These are phyloP conservation scores for Geotrichum macrosporum DNA, from an alignment of 1,139 yeast species.

Conservation along the genomic window DNA sequence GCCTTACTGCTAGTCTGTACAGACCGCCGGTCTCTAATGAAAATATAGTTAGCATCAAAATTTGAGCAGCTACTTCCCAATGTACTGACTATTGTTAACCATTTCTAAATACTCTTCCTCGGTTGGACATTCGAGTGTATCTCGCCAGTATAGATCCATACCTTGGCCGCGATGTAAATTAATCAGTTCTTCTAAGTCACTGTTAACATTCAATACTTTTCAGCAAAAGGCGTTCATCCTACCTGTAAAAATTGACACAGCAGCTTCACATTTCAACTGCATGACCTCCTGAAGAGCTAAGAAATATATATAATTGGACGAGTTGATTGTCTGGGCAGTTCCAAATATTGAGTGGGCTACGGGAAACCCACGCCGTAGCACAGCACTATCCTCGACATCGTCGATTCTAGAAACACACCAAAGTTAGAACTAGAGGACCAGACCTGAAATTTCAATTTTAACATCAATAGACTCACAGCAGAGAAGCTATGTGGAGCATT, in stretches of 20 bases:
- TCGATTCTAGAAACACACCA: constrained; percentile 46
- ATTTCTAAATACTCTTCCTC: constrained; percentile 67
- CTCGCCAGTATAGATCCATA: constrained; percentile 83
- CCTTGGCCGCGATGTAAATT: constrained; percentile 88
- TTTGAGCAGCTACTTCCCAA: no score
- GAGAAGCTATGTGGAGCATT: constrained; percentile 60
- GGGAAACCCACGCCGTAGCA: constrained; percentile 65
- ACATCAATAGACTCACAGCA: constrained; percentile 37
- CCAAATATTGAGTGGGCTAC: constrained; percentile 78
- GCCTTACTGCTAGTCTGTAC: constrained; percentile 64
- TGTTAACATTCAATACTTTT: no score
- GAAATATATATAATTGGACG: constrained; percentile 80
- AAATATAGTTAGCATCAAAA: not conserved
- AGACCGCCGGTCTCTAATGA: constrained; percentile 81
- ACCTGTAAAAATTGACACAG: constrained; percentile 29
- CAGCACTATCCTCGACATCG: constrained; percentile 79
- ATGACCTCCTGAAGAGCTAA: constrained; percentile 55
- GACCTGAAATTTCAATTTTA: not conserved
- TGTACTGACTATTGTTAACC: constrained; percentile 68
- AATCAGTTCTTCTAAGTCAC: constrained; percentile 70
- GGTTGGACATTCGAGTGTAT: constrained; percentile 56
- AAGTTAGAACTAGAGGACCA: not conserved
- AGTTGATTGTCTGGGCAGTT: constrained; percentile 70
- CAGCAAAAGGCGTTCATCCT: no score
- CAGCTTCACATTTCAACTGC: constrained; percentile 30